Conservation (phyloP, 768 basidiomycete genomes). For the Boletus tylopilopsis region DNA sequence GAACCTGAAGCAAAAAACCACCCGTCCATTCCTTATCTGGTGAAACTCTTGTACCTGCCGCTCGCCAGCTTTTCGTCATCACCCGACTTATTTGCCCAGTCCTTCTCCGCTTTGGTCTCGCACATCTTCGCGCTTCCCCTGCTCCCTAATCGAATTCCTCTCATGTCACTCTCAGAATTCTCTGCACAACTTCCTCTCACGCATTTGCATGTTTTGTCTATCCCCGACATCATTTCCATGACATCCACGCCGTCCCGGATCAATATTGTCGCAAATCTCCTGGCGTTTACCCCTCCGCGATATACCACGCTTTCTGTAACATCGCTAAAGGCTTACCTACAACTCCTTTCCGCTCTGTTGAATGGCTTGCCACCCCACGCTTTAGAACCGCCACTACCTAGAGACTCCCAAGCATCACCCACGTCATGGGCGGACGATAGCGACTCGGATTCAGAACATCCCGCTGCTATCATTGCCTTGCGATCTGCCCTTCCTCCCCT, state of each 20-base stretch:
- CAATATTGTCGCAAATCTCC: constrained; percentile 71
- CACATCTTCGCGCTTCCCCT: constrained; percentile 70
- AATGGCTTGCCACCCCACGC: constrained; percentile 49
- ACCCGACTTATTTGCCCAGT: constrained; percentile 21
- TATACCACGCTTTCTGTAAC: constrained; percentile 46
- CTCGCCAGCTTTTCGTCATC: constrained; percentile 30
- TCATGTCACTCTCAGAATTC: constrained; percentile 58
- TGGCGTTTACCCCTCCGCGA: constrained; percentile 60
- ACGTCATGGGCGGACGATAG: constrained; percentile 30
- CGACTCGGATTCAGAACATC: constrained; percentile 40
- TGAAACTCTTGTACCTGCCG: constrained; percentile 26
- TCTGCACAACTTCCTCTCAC: constrained; percentile 61
- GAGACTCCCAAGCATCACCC: constrained; percentile 6
- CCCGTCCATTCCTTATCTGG: constrained; percentile 26
- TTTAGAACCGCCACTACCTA: constrained; percentile 42
- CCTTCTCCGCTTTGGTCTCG: constrained; percentile 42
- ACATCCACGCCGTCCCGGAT: constrained; percentile 34
- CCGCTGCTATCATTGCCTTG: constrained; percentile 34
- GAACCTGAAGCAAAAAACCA: constrained; percentile 52
- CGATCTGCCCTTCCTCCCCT: constrained; percentile 37
- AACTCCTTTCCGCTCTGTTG: constrained; percentile 49
- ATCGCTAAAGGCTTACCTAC: constrained; percentile 51
- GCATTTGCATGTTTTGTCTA: constrained; percentile 30
- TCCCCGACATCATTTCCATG: constrained; percentile 29
- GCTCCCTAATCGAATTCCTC: constrained; percentile 71